Evolutionary conservation across 495 filamentous ascomycete species (phyloP), one percentile per base, ranked within the genome.

Genomic region (Daldinia decipiens): DNA sequence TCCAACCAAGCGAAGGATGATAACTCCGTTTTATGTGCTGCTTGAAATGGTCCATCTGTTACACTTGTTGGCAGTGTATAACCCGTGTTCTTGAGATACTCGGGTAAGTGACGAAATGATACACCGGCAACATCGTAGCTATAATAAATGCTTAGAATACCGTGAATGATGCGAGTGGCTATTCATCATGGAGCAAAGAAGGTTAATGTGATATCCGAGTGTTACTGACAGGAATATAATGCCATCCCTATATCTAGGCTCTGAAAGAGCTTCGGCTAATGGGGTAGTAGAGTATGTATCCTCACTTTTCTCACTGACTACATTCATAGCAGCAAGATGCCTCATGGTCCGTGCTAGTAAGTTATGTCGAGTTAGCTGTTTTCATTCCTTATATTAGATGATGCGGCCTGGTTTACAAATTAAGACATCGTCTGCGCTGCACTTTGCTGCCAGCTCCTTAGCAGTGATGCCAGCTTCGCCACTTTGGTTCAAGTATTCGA

Each of bases 271-370:
- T 5, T 71, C 79, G 3, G 80, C 78, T 64, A 87, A 78, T 34
- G 79, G 80, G 15, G 79, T 87, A 0, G 78, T 76, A 1, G 68
- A 68, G 70, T 87, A 88, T 21, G 79, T 78, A 63, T 86, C 78
- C 3, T 70, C 54, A 1, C 78, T 82, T 13, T 77, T 81, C 66
- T 87, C 81, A 5, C 52, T 43, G 43, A 88, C 77, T 39, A 83
- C 76, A 6, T 81, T 82, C 81, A 85, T 84, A 54, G 85, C 81
- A 11, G 78, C 79, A 0, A 87, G 64, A 53, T 88, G 85, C 63
- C 80, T 81, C 60, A 87, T 68, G 5, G 26, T 68, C 38, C 69
- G 69, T 4, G 12, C 69, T 36, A 36, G 24, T 36, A 21, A 21
- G 15, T 21, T 21, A 13, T 47, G 6, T 4, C 3, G 9, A 21